Evolutionary conservation across 2,329 filamentous ascomycete species (phyloP), one percentile per base, ranked within the genome.

Genomic region (Elsinoe batatas): DNA sequence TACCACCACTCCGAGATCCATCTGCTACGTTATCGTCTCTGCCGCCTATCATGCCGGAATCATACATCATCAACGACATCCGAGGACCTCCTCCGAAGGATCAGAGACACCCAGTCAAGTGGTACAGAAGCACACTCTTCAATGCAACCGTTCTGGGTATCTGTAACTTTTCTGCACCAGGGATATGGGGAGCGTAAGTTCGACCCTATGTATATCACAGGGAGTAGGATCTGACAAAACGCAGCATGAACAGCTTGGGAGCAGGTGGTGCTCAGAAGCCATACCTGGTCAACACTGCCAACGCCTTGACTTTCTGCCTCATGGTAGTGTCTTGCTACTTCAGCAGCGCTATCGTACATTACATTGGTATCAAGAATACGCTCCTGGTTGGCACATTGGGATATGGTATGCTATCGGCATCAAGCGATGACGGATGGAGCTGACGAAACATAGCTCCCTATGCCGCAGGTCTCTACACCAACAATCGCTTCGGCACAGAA

Each of bases 311-410:
- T 0, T 88, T 88, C 64, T 82, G 81, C 46, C 75, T 88, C 6
- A 88, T 88, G 84, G 81, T 88, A 0, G 64, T 88, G 0, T 85
- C 82, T 0, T 88, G 85, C 64, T 82, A 78, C 63, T 79, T 88
- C 47, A 80, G 79, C 0, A 83, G 81, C 53, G 74, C 79, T 0
- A 68, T 88, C 5, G 83, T 87, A 0, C 78, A 78, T 30, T 81
- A 80, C 43, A 79, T 88, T 38, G 86, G 86, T 0, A 85, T 90
- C 59, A 87, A 86, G 62, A 80, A 80, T 50, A 79, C 84, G 0
- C 69, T 90, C 12, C 79, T 88, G n/a, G 74, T 88, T 40, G 85
- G 86, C 47, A 87, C 85, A 1, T 70, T 87, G 42, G 85, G 85
- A 0, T 89, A 85, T 61, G 82, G 26, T 30, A 30, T 8, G 26